These are phyloP conservation scores for Mucor irregularis DNA, from an alignment of 371 early-diverging fungal genomes.

Conservation along the genomic window DNA sequence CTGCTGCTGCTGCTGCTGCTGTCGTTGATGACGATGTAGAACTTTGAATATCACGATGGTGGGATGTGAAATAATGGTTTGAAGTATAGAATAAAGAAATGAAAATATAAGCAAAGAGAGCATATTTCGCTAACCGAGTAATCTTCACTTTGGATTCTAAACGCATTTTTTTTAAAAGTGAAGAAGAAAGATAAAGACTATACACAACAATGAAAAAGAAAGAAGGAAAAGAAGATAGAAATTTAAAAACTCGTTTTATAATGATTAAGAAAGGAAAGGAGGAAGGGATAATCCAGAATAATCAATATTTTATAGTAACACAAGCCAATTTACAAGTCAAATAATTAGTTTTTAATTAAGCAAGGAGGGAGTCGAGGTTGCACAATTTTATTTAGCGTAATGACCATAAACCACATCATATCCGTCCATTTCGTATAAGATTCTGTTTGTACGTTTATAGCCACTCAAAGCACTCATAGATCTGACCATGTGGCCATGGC, in stretches of 20 bases:
- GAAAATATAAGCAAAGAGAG: constrained; percentile 13
- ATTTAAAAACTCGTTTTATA: background rate
- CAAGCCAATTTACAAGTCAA: background rate
- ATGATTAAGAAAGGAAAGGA: background rate
- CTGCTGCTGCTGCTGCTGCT: too few species aligned
- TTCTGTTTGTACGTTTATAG: constrained; percentile 66
- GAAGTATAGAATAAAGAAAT: constrained; percentile 22
- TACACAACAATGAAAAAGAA: constrained; percentile 1
- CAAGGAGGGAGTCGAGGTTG: background rate
- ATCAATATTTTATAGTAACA: background rate
- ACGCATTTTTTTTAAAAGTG: constrained; percentile 16
- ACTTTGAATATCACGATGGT: constrained; percentile 3
- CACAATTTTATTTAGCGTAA: constrained; percentile 35
- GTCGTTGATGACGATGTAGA: too few species aligned
- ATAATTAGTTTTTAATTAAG: too few species aligned
- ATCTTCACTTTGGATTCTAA: constrained; percentile 25
- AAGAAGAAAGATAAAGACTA: constrained; percentile 4
- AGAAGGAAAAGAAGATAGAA: background rate
- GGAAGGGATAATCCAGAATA: background rate
- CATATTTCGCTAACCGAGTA: constrained; percentile 25
- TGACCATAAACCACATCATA: constrained; percentile 77
- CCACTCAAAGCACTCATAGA: constrained; percentile 52
- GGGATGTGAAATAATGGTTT: constrained; percentile 24
- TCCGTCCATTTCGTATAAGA: constrained; percentile 78
- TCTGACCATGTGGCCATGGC: constrained; percentile 38